Percentiles rank a stretch among this genome's conserved stretches.
Conservation (phyloP, 2,329 filamentous ascomycete species). For the Xylaria sp. region DNA sequence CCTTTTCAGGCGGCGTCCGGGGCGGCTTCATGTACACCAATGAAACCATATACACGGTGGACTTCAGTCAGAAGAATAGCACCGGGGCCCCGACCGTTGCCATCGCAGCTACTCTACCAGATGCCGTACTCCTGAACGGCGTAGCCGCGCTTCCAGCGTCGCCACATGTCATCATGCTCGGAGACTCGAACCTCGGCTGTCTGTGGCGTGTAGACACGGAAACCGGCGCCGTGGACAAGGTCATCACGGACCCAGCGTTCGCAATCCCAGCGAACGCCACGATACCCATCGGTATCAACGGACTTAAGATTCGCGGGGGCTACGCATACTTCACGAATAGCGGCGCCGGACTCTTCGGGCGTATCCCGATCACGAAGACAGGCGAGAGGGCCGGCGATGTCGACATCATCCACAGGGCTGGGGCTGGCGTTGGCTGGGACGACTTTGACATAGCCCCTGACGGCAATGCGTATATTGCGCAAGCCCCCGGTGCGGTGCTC, state of each 20-base stretch:
- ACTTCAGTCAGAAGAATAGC: not conserved
- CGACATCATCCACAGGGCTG: not conserved
- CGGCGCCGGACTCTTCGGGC: not conserved
- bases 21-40: not conserved
- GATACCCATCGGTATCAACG: not conserved
- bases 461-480: not conserved
- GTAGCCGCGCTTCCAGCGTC: not conserved
- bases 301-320: not conserved
- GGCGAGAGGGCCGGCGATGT: not conserved
- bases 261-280: not conserved
- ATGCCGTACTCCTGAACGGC: not conserved
- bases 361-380: not conserved
- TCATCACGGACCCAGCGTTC: not conserved
- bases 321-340: not conserved
- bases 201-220: not conserved
- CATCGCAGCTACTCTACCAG: not conserved
- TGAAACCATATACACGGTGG: not conserved
- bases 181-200: not conserved
- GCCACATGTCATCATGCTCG: not conserved
- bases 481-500: not conserved
- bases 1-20: not conserved
- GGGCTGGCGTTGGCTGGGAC: conserved; percentile 4
- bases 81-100: not conserved
- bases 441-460: not conserved
- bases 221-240: not conserved